Percentiles rank a stretch among this genome's conserved stretches.
These are phyloP conservation scores for Ophiostoma pallidulum DNA, from an alignment of 2,329 filamentous ascomycete species.

Conservation along the genomic window DNA sequence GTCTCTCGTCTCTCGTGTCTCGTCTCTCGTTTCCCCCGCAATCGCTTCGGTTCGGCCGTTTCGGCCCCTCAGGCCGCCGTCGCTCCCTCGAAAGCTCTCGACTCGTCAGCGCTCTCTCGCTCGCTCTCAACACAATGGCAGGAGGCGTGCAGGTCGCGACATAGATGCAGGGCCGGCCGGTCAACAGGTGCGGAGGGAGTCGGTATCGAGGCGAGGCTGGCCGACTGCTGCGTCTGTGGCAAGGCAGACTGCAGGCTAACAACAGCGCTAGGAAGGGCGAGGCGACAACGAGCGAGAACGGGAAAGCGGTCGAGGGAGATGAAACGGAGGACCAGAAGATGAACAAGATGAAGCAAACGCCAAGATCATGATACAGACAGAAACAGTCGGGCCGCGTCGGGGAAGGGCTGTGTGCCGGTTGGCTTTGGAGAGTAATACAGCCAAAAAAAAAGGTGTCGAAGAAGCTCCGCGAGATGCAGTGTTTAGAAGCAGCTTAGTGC, in stretches of 20 bases:
- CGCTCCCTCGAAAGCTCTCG: background rate
- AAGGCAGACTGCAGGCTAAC: slow-evolving; percentile 6
- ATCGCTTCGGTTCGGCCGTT: background rate
- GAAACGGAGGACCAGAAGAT: slow-evolving; percentile 4
- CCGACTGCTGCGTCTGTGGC: background rate
- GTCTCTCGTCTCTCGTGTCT: background rate
- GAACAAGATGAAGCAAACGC: background rate
- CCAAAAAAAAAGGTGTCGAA: background rate
- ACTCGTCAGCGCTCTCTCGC: background rate
- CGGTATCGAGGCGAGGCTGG: background rate
- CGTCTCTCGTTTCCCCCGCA: background rate
- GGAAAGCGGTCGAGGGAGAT: background rate
- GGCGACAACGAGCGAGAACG: background rate
- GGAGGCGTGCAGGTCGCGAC: background rate
- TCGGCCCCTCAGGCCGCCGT: background rate
- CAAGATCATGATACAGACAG: background rate
- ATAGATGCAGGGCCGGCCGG: slow-evolving; percentile 3
- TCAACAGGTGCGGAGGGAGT: background rate
- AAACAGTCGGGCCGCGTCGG: background rate
- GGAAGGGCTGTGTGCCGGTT: background rate
- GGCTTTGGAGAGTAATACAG: background rate
- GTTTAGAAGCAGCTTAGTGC: slow-evolving; percentile 4
- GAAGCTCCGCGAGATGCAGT: background rate
- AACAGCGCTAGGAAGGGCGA: slow-evolving; percentile 4
- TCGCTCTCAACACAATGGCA: slow-evolving; percentile 6